phyloP scores from a whole-genome alignment of 805 yeast species.

The Starmerella tilneyi region DNA sequence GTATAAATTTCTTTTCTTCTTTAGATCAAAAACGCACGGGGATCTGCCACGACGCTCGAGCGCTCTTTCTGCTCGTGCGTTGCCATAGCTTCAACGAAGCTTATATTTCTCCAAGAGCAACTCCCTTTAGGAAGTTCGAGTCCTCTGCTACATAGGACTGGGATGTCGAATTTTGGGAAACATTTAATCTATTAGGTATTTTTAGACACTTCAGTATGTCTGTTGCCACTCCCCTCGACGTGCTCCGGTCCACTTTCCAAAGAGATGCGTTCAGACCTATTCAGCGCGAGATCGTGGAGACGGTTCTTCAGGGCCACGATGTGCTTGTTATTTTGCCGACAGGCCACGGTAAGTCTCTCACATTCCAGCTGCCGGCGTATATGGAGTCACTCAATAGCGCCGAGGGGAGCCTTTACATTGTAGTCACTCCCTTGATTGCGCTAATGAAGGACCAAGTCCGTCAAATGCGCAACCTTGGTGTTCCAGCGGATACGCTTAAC shows the following conservation, averaged over 20 bases:
- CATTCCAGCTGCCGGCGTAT: slow-evolving; percentile 89
- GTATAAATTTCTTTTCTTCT: slow-evolving; percentile 19
- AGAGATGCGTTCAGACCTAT: slow-evolving; percentile 23
- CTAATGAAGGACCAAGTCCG: slow-evolving; percentile 94
- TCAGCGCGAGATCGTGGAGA: slow-evolving; percentile 25
- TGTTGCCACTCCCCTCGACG: background rate
- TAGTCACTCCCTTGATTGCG: slow-evolving; percentile 86
- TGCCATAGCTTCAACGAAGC: slow-evolving; percentile 29
- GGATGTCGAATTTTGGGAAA: slow-evolving; percentile 31
- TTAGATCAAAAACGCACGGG: slow-evolving; percentile 32
- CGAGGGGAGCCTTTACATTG: slow-evolving; percentile 55
- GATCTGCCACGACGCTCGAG: slow-evolving; percentile 33
- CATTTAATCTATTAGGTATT: slow-evolving; percentile 18
- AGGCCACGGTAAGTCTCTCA: slow-evolving; percentile 94
- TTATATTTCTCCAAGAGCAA: slow-evolving; percentile 29
- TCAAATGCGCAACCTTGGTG: slow-evolving; percentile 52
- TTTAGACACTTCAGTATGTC: background rate
- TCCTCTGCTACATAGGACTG: slow-evolving; percentile 25
- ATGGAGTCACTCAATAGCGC: slow-evolving; percentile 37
- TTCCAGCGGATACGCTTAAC: slow-evolving; percentile 76
- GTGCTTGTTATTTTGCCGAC: slow-evolving; percentile 95
- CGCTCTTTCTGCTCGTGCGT: slow-evolving; percentile 28
- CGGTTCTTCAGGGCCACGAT: slow-evolving; percentile 47
- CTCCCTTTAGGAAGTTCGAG: slow-evolving; percentile 33
- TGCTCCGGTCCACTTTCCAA: slow-evolving; percentile 20